Evolutionary conservation across 768 basidiomycete genomes (phyloP).

Genomic region (Mycena sanguinolenta): DNA sequence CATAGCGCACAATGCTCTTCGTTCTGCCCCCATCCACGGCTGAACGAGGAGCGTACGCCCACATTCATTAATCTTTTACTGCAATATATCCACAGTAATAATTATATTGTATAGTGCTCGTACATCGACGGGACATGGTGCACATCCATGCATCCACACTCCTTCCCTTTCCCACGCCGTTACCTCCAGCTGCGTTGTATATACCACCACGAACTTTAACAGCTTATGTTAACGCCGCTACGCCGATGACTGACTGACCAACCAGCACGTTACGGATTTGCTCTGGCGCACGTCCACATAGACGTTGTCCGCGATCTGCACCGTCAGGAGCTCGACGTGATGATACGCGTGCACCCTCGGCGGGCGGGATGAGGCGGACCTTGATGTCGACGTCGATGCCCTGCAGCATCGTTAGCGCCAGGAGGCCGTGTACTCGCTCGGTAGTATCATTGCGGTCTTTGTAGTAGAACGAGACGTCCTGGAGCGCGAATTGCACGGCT

Average conservation of each 20-base stretch:
- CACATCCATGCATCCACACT: no score
- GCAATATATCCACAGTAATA: no score
- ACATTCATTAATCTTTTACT: no score
- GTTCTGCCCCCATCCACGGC: no score
- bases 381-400: constrained; percentile 80
- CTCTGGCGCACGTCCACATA: constrained; percentile 65
- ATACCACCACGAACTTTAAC: no score
- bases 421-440: constrained; percentile 72
- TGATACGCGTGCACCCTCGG: constrained; percentile 70
- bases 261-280: constrained; percentile 68
- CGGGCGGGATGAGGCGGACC: constrained; percentile 70
- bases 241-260: not conserved
- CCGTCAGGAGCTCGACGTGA: constrained; percentile 67
- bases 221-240: constrained; percentile 25
- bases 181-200: no score
- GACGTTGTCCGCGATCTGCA: constrained; percentile 70
- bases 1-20: no score
- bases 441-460: constrained; percentile 67
- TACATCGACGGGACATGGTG: no score
- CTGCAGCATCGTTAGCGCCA: constrained; percentile 70
- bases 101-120: no score
- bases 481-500: constrained; percentile 72
- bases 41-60: no score
- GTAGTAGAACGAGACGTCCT: constrained; percentile 82
- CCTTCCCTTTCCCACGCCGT: no score